Evolutionary conservation across 306 rosid species (phyloP), one percentile per base, ranked within the genome.

Genomic region (Trichosanthes cucumerina): DNA sequence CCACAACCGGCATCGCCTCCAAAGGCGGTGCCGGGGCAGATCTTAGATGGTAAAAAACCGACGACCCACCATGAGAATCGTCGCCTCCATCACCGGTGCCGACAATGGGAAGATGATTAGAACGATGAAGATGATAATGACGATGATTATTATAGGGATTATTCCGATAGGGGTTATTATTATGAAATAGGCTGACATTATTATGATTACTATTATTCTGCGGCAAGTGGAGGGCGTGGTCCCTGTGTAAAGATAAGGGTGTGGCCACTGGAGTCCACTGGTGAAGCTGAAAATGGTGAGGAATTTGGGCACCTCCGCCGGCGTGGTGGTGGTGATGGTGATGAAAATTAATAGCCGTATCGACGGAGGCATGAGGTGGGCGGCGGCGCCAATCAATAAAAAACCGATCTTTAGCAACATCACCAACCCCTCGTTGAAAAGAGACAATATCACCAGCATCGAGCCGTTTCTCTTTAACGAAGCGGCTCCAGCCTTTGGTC

Each of bases 401-500:
- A 70, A 93, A 85, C 2, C 86, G 79, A 79, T 89, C 90, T 39
- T 90, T 81, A 13, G 41, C 77, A 9, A 68, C 43, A 14, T 90
- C 90, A 0, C 89, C 88, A 8, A 88, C 83, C 0, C 92, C 97
- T 0, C 98, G 89, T 81, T 89, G 90, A 79, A 93, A 93, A 0
- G 98, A 93, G 7, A 93, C 98, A 47, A 89, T 83, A 83, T 93
- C 98, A 1, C 98, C 97, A 16, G 98, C 96, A 23, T 90, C 96
- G 4, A 93, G 96, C 77, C 88, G 87, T 77, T 93, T 93, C 81
- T 93, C 98, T 47, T 93, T 91, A 0, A 93, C 98, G 21, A 93
- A 93, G n/a, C 98, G 89, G 79, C 97, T 91, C 98, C 98, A 93
- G 0, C 98, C 98, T 66, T 93, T 93, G 24, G 98, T 93, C 98